Evolutionary conservation across 2,329 filamentous ascomycete genomes (phyloP), one percentile per base, ranked within the genome.

Genomic region (Dryadomyces quercus-mongolicae): DNA sequence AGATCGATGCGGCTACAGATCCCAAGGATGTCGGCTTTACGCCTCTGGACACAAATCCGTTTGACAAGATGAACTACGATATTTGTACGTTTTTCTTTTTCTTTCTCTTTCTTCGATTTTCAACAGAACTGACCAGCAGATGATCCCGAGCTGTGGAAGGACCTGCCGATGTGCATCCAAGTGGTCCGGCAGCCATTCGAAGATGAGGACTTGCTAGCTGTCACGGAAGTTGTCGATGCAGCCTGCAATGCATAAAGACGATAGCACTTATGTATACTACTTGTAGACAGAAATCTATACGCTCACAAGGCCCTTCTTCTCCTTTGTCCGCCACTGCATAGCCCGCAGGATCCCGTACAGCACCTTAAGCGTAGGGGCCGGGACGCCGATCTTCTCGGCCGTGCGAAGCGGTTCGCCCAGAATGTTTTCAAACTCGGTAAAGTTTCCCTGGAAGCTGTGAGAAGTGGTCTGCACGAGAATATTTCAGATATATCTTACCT

Each of bases 351-450:
- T 60, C 2, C 68, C 66, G 60, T 79, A 80, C 1, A 81, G 58
- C 7, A 71, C 68, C 54, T 66, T 64, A 36, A 81, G 62, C 16
- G 71, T 76, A 0, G 77, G 76, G 65, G 74, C 74, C 1, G 66
- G 55, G 2, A 81, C 75, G 1, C 76, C 76, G 0, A 67, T 63
- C 36, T 62, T 62, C 58, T 71, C 70, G 0, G 71, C 78, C 59
- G 76, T 77, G 2, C 74, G 65, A 48, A 81, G 56, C n/a, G 77
- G 76, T 65, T 81, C 78, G 1, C 77, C 77, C 3, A 81, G 63
- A 40, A 81, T 70, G 57, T 74, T 78, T 61, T 81, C 77, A 49
- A 73, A 71, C 62, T 82, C 78, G 56, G 77, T 74, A 52, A 71
- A 75, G 60, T 78, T 80, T 16, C 76, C 70, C 49, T 51, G 22